Conservation (phyloP, 352 stramenopile genomes). For the Pythium rishiriense region DNA sequence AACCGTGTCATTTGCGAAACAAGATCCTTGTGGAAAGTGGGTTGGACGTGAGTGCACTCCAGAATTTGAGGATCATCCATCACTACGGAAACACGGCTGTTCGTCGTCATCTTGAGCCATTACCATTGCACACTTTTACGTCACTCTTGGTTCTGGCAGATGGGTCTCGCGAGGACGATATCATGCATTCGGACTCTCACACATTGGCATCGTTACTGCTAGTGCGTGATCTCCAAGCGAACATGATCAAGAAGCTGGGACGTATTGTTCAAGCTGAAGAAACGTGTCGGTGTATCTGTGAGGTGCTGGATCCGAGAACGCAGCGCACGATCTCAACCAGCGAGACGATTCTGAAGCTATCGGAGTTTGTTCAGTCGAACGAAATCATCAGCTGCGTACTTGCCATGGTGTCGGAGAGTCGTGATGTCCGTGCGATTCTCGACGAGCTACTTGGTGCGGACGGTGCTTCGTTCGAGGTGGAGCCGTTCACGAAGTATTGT, state of each 20-base stretch:
- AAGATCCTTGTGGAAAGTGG: slow-evolving; percentile 64
- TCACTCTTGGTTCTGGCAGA: slow-evolving; percentile 85
- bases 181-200: slow-evolving; percentile 86
- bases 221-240: slow-evolving; percentile 74
- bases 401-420: slow-evolving; percentile 87
- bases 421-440: slow-evolving; percentile 74
- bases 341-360: slow-evolving; percentile 65
- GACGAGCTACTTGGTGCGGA: slow-evolving; percentile 53
- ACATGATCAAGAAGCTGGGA: slow-evolving; percentile 4
- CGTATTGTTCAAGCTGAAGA: slow-evolving; percentile 27
- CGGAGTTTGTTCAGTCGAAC: slow-evolving; percentile 90
- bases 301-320: slow-evolving; percentile 85
- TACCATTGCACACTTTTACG: slow-evolving; percentile 72
- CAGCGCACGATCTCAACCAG: slow-evolving; percentile 81
- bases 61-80: slow-evolving; percentile 71
- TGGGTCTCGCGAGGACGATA: slow-evolving; percentile 66
- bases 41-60: slow-evolving; percentile 46
- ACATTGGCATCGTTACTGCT: slow-evolving; percentile 83
- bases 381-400: slow-evolving; percentile 82
- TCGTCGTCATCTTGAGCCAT: slow-evolving; percentile 60
- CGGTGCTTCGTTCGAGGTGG: slow-evolving; percentile 5
- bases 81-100: slow-evolving; percentile 81
- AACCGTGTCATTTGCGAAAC: slow-evolving; percentile 58
- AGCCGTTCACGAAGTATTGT: slow-evolving; percentile 2
- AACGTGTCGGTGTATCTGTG: slow-evolving; percentile 75